A percentile compares a stretch with the other conserved stretches of the same genome.
phyloP scores from a whole-genome alignment of 768 basidiomycete species.

The Kwoniella mangroviensis region DNA sequence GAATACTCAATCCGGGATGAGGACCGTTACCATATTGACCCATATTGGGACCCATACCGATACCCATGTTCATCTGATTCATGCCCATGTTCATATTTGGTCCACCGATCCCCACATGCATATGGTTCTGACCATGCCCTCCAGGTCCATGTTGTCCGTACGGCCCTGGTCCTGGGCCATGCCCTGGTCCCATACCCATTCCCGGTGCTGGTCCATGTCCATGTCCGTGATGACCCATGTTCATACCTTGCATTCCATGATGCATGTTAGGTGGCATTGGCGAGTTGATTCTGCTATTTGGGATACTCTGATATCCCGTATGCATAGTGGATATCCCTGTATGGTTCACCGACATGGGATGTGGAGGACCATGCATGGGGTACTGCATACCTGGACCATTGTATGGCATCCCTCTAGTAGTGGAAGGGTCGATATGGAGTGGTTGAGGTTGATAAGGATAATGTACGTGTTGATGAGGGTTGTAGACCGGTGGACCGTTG shows the following conservation, averaged over 20 bases:
- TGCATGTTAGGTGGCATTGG: conserved; percentile 29
- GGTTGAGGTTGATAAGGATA: conserved; percentile 50
- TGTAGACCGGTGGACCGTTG: conserved; percentile 35
- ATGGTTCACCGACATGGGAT: conserved; percentile 39
- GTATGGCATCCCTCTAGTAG: conserved; percentile 40
- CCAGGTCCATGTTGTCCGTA: conserved; percentile 11
- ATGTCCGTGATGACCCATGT: conserved; percentile 25
- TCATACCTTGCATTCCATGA: conserved; percentile 27
- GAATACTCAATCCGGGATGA: conserved; percentile 40
- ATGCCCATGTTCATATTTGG: conserved; percentile 3
- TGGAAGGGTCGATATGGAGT: conserved; percentile 35
- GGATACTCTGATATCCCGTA: conserved; percentile 25
- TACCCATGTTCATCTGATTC: conserved; percentile 58
- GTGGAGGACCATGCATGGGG: conserved; percentile 31
- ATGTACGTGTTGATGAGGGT: conserved; percentile 52
- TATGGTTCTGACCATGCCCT: conserved; percentile 36
- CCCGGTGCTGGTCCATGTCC: conserved; percentile 7
- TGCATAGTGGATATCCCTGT: conserved; percentile 42
- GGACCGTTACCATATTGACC: conserved; percentile 58
- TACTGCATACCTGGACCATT: conserved; percentile 39
- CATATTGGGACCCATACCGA: conserved; percentile 53
- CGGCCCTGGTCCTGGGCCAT: conserved; percentile 13
- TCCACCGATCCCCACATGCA: conserved; percentile 38
- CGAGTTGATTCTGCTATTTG: conserved; percentile 25
- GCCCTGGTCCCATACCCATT: conserved; percentile 23